Conservation (phyloP, 805 yeast genomes). For the Diddensiella caesifluorescens region DNA sequence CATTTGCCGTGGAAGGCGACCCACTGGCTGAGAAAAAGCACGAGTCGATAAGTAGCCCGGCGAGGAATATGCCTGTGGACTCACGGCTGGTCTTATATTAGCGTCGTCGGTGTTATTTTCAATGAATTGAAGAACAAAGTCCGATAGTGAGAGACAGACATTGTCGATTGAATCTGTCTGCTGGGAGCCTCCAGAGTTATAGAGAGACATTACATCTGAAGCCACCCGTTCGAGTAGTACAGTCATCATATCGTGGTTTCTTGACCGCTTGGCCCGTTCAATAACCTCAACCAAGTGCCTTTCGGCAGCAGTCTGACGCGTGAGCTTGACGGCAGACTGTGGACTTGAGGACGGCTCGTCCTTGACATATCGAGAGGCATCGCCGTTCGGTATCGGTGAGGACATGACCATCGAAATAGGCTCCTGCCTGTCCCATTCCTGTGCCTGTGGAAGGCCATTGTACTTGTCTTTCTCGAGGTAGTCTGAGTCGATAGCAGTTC, state of each 20-base stretch:
- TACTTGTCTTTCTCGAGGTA: not conserved
- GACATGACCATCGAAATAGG: constrained; percentile 6
- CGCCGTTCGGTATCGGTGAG: constrained; percentile 1
- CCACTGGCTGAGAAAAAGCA: too few species aligned
- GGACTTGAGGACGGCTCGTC: not conserved
- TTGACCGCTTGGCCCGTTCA: constrained; percentile 16
- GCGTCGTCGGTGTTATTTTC: too few species aligned
- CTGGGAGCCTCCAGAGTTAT: constrained; percentile 8
- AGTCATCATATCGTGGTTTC: constrained; percentile 18
- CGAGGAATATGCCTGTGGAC: too few species aligned
- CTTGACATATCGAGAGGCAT: not conserved
- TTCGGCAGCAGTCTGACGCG: constrained; percentile 23
- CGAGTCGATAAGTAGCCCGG: too few species aligned
- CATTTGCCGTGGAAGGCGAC: too few species aligned
- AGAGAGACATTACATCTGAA: constrained; percentile 19
- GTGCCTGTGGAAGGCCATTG: not conserved
- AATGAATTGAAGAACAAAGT: constrained; percentile 10
- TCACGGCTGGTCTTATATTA: too few species aligned
- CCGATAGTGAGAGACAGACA: constrained; percentile 20
- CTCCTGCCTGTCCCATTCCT: constrained; percentile 9
- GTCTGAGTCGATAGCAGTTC: constrained; percentile 2
- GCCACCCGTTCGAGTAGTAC: constrained; percentile 24
- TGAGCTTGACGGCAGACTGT: constrained; percentile 7
- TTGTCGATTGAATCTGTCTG: constrained; percentile 16
- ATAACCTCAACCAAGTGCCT: constrained; percentile 20